These are phyloP conservation scores for Nemania sp. DNA, from an alignment of 2,329 filamentous ascomycete genomes.

Conservation along the genomic window DNA sequence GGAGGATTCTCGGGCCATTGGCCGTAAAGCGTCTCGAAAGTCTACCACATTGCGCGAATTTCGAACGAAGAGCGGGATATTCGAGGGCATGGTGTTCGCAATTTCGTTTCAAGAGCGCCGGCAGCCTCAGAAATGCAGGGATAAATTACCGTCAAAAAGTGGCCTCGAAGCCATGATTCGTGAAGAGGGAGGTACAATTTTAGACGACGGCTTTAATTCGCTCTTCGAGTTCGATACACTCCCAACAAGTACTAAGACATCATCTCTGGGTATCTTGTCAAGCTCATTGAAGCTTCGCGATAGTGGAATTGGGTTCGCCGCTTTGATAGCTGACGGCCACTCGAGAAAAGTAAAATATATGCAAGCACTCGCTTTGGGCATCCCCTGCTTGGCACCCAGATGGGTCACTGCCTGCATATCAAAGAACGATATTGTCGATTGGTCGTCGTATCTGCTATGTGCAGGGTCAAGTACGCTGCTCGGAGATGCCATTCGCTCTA, in stretches of 20 bases:
- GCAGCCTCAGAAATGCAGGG: slow-evolving; percentile 55
- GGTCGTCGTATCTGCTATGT: slow-evolving; percentile 81
- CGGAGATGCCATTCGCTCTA: slow-evolving; percentile 75
- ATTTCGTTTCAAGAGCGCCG: slow-evolving; percentile 68
- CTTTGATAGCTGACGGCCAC: slow-evolving; percentile 83
- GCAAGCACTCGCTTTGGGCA: slow-evolving; percentile 85
- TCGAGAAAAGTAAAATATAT: slow-evolving; percentile 90
- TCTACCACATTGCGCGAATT: slow-evolving; percentile 27
- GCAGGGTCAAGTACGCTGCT: slow-evolving; percentile 81
- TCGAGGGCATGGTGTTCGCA: slow-evolving; percentile 84
- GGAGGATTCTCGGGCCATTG: slow-evolving; percentile 26
- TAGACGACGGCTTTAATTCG: slow-evolving; percentile 78
- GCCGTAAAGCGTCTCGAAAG: slow-evolving; percentile 32
- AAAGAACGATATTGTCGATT: slow-evolving; percentile 67
- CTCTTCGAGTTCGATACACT: slow-evolving; percentile 64
- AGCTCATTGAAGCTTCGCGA: slow-evolving; percentile 57
- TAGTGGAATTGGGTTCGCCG: slow-evolving; percentile 71
- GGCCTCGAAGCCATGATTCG: slow-evolving; percentile 65
- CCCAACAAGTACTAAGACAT: slow-evolving; percentile 37
- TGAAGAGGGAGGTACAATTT: slow-evolving; percentile 71
- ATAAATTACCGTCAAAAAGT: slow-evolving; percentile 49
- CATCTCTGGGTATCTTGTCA: slow-evolving; percentile 29
- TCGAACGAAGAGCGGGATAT: slow-evolving; percentile 51
- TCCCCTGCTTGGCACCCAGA: slow-evolving; percentile 81
- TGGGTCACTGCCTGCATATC: slow-evolving; percentile 79